phyloP scores from a whole-genome alignment of 1,284 basidiomycete species.

The Puccinia coronata region DNA sequence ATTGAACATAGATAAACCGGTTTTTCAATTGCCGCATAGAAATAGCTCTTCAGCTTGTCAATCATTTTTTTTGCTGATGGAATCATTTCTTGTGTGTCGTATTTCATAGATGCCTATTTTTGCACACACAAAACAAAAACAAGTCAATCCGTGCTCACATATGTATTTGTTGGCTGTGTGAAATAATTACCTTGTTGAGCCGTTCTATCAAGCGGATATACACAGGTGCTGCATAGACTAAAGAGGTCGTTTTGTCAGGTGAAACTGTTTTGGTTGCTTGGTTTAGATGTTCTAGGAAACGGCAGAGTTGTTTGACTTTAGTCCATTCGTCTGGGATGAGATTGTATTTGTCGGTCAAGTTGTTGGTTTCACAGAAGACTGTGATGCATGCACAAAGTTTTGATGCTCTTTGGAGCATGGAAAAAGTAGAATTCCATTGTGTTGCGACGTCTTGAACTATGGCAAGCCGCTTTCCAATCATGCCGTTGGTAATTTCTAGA shows the following conservation, averaged over 20 bases:
- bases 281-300: background rate
- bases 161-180: background rate
- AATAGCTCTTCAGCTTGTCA: background rate
- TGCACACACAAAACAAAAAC: background rate
- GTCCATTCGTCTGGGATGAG: background rate
- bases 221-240: background rate
- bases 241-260: background rate
- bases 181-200: background rate
- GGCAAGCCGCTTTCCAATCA: background rate
- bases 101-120: background rate
- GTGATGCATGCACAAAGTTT: background rate
- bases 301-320: slow-evolving; percentile 1
- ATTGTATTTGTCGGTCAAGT: background rate
- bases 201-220: background rate
- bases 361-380: background rate
- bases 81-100: background rate
- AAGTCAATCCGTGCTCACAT: background rate
- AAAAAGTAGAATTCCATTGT: background rate
- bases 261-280: background rate
- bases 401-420: background rate
- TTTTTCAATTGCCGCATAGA: background rate
- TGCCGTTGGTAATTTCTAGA: background rate
- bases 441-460: background rate
- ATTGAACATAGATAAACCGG: background rate
- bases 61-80: background rate